phyloP scores from a whole-genome alignment of 768 basidiomycete genomes.

The Porpolomopsis calyptriformis region DNA sequence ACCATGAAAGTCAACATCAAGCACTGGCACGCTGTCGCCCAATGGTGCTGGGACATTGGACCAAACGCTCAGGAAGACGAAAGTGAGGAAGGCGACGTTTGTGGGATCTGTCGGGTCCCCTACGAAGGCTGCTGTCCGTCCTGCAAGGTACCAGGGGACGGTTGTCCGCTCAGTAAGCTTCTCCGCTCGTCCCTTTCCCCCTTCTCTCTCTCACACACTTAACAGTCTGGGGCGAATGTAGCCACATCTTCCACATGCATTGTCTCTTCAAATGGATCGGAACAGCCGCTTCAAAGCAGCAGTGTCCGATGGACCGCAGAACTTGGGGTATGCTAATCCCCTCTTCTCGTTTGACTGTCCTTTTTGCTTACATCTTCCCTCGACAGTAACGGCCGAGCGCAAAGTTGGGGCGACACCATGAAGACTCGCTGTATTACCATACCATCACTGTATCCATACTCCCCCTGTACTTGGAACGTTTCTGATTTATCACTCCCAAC shows the following conservation, averaged over 20 bases:
- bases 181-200: not conserved
- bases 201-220: not conserved
- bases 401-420: conserved; percentile 4
- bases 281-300: conserved; percentile 80
- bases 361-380: not conserved
- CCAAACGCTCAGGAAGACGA: conserved; percentile 26
- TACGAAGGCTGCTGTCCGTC: conserved; percentile 93
- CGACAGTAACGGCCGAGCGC: conserved; percentile 11
- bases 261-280: conserved; percentile 95
- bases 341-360: not conserved
- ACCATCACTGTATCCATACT: not conserved
- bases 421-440: not conserved
- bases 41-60: conserved; percentile 77
- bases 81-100: conserved; percentile 48
- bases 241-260: conserved; percentile 98
- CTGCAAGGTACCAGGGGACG: conserved; percentile 95
- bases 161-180: conserved; percentile 77
- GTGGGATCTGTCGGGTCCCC: conserved; percentile 85
- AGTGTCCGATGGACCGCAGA: conserved; percentile 97
- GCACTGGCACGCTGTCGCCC: conserved; percentile 79
- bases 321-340: conserved; percentile 69
- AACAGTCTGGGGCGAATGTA: conserved; percentile 95
- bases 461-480: no score
- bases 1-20: conserved; percentile 76
- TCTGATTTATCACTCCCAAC: no score